Base-by-base conservation (phyloP, 805 yeast genomes). In the Zygosaccharomyces bailii region DNA sequence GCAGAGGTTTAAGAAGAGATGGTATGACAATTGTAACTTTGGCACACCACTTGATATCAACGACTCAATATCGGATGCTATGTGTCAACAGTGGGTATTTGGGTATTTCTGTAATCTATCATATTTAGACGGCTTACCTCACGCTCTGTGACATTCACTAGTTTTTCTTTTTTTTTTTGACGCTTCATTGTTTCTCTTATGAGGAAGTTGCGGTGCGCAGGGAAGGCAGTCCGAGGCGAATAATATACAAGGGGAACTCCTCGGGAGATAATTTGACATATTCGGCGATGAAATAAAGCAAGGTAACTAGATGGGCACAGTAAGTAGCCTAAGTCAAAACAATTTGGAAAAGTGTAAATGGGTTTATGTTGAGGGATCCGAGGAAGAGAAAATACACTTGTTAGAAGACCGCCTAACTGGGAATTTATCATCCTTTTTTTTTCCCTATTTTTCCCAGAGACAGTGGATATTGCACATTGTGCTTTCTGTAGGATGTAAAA, bases 341-440 rank as follows among this genome's bases (percentile, higher is more conserved):
- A 29, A 35, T 19, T 20, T 35, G 29, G 39, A 35, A 32, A 32
- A 32, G 34, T 13, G 14, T 32, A 32, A n/a, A 32, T 32, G 34
- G 39, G 21, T 11, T 35, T 35, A 20, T 35, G 39, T 35, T 17
- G 39, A 20, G 27, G 16, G 17, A 20, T n/a, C 11, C 21, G 25
- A n/a, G 27, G 29, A 35, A 16, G 39, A 35, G 39, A 9, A 35
- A 35, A 20, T 35, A 35, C 39, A 35, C n/a, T 32, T 32, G 34
- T 32, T 32, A 14, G 34, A 32, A 18, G 34, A 32, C 34, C n/a
- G 34, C 16, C 14, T 18, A 16, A 18, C 34, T 14, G 34, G 34
- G 19, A 32, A 11, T 16, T 32, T 32, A 18, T 16, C 19, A 16
- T 32, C n/a, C 18, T 32, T 32, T 18, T 32, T 32, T 18, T 32